Evolutionary conservation across 345 rosid species (phyloP).

Genomic region (Erysimum cheiranthoides): DNA sequence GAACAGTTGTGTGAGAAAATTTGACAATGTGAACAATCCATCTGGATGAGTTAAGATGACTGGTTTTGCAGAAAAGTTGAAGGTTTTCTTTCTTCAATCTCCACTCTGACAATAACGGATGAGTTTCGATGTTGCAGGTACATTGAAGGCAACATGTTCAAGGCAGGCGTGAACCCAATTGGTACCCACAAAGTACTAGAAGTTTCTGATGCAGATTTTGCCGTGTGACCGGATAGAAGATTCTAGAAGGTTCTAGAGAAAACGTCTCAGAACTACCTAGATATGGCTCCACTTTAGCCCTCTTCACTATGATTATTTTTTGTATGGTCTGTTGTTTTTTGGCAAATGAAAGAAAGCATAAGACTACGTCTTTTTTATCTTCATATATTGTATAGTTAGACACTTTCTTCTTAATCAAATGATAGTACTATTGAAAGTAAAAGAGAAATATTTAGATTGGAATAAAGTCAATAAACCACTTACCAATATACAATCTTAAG

Average conservation of each 20-base stretch:
- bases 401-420: constrained; percentile 37
- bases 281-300: constrained; percentile 31
- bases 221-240: constrained; percentile 44
- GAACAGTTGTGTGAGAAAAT: neutral
- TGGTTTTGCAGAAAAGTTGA: constrained; percentile 19
- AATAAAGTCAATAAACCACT: constrained; percentile 21
- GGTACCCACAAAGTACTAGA: constrained; percentile 86
- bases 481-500: neutral
- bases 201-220: constrained; percentile 85
- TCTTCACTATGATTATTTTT: constrained; percentile 7
- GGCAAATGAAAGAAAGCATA: constrained; percentile 37
- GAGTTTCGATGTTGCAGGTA: constrained; percentile 60
- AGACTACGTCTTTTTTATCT: constrained; percentile 23
- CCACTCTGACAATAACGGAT: constrained; percentile 13
- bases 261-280: constrained; percentile 42
- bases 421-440: neutral
- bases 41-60: neutral
- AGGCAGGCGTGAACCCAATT: constrained; percentile 79
- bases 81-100: constrained; percentile 1
- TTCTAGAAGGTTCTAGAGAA: constrained; percentile 34
- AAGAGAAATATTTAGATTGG: neutral
- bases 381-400: constrained; percentile 39
- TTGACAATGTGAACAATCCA: constrained; percentile 10
- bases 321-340: constrained; percentile 38
- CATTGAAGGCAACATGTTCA: constrained; percentile 82